These are phyloP conservation scores for Paramyrothecium sp. DNA, from an alignment of 2,329 filamentous ascomycete species.

Conservation along the genomic window DNA sequence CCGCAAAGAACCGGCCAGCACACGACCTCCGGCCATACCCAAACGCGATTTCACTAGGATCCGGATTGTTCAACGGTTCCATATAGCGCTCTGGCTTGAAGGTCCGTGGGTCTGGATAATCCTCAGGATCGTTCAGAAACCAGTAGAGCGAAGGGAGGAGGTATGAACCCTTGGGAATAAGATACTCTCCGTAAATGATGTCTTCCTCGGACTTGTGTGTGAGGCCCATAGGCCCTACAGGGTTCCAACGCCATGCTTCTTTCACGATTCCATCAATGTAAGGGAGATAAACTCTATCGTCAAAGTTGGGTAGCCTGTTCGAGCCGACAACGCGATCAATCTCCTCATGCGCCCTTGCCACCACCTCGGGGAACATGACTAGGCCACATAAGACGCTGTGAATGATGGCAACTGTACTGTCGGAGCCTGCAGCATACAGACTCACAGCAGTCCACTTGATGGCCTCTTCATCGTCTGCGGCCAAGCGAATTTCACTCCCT, in stretches of 20 bases:
- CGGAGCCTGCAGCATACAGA: constrained; percentile 3
- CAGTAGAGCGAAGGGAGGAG: constrained; percentile 11
- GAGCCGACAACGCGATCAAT: constrained; percentile 17
- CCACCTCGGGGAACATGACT: constrained; percentile 6
- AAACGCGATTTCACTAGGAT: constrained; percentile 24
- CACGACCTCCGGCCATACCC: constrained; percentile 35
- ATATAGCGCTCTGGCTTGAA: constrained; percentile 10
- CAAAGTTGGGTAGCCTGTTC: constrained; percentile 29
- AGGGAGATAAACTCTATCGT: constrained; percentile 31
- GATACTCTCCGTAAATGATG: constrained; percentile 10
- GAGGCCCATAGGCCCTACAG: constrained; percentile 18
- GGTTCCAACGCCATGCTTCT: constrained; percentile 40
- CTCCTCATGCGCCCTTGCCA: constrained; percentile 11
- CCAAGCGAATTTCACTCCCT: constrained; percentile 4
- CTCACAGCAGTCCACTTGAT: constrained; percentile 9
- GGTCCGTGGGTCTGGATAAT: constrained; percentile 6
- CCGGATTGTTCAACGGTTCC: constrained; percentile 17
- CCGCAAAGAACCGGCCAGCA: constrained; percentile 29
- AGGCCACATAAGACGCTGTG: constrained; percentile 7
- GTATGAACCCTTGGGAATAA: constrained; percentile 12
- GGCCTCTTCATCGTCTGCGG: constrained; percentile 15
- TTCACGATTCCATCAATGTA: constrained; percentile 43
- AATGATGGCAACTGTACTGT: constrained; percentile 2
- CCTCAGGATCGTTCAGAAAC: constrained; percentile 8
- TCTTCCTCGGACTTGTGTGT: constrained; percentile 10